Conservation (phyloP, 176 grass and related monocot species). For the Guadua angustifolia region DNA sequence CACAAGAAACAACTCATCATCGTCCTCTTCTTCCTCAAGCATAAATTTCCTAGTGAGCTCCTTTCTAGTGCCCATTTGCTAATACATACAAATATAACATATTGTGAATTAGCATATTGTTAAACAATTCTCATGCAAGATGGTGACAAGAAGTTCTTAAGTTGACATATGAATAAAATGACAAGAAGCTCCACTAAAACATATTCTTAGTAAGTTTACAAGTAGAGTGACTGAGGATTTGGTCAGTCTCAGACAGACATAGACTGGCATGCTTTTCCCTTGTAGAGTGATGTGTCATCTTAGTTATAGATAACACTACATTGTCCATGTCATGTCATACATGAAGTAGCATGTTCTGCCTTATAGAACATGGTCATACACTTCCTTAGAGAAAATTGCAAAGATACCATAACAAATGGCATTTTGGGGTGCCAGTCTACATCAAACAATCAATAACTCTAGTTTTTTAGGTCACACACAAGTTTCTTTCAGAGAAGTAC, state of each 20-base stretch:
- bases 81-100: too few relatives aligned
- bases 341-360: neutral
- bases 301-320: neutral
- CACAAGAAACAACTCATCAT: too few relatives aligned
- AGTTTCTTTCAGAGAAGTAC: neutral
- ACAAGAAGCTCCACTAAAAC: too few relatives aligned
- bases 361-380: neutral
- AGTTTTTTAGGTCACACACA: neutral
- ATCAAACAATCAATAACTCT: neutral
- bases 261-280: neutral
- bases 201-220: neutral
- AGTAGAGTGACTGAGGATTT: neutral
- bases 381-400: neutral
- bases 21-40: too few relatives aligned
- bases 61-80: too few relatives aligned
- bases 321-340: neutral
- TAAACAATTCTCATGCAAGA: too few relatives aligned
- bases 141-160: too few relatives aligned
- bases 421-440: neutral
- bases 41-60: too few relatives aligned
- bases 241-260: neutral
- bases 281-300: neutral
- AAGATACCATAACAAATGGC: neutral
- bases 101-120: too few relatives aligned
- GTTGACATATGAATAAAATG: too few relatives aligned